Base-by-base conservation (phyloP, 1,284 basidiomycete genomes). In the Vanrija sp. region DNA sequence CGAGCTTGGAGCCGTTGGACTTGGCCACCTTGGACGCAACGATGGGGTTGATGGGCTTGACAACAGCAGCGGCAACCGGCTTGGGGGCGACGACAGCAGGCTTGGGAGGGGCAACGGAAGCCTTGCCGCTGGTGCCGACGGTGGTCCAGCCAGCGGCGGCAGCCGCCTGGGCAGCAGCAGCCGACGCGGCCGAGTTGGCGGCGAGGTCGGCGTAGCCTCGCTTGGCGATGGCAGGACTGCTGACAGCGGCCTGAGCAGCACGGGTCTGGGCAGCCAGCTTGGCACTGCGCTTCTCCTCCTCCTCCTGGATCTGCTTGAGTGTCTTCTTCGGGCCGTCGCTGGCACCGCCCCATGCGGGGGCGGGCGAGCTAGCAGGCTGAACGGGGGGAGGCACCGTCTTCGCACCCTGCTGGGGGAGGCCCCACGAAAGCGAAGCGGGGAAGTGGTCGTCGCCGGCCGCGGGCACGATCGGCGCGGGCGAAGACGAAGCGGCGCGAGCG, bases 271-370 rank as follows among this genome's bases (percentile, higher is more conserved):
- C 57, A 16, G 71, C 68, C 15, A 80, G 78, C 52, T 79, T 72
- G 71, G 85, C 87, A 80, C 91, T 92, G 62, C 86, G 82, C 62
- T 80, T 83, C 78, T 96, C 88, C 73, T 99, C 95, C 68, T 98
- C 95, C 74, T 98, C 93, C 74, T 97, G 91, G 46, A 98, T 98
- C 79, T 98, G 93, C 80, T 94, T 96, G 85, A 98, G 88, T 3
- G 90, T 90, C 82, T 94, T 97, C 80, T 93, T 95, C 7, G 84
- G 79, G 21, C 58, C 66, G 3, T 80, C 75, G 5, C 67, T 64
- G 28, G 59, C 66, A 25, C 66, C 66, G 5, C 80, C 67, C 40
- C 77, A 70, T 10, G 77, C 73, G 1, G 76, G 70, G 5, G 75
- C 61, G 12, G 80, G 64, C 10, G 78, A 58, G 9, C 76, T 54